Evolutionary conservation across 2,329 filamentous ascomycete species (phyloP).

Genomic region (Nannizziopsis barbatae): DNA sequence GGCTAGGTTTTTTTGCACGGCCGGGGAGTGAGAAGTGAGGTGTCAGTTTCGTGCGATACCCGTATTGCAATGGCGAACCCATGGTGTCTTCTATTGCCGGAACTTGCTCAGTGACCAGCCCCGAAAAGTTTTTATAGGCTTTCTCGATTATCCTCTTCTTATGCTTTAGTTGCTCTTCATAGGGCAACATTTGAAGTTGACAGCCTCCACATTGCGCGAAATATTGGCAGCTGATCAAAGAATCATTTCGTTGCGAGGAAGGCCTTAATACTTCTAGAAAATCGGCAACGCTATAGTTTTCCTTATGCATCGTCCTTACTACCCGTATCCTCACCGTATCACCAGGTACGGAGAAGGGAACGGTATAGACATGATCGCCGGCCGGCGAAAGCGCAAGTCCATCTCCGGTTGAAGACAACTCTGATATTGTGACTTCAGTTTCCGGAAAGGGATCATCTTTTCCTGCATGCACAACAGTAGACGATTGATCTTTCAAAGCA

Average conservation of each 20-base stretch:
- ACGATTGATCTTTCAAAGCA: constrained; percentile 20
- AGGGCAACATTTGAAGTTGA: constrained; percentile 95
- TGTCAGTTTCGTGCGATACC: constrained; percentile 91
- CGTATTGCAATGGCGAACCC: constrained; percentile 79
- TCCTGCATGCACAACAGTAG: constrained; percentile 34
- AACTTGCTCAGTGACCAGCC: constrained; percentile 61
- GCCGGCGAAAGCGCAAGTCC: constrained; percentile 65
- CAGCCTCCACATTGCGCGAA: constrained; percentile 82
- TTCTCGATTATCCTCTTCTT: constrained; percentile 83
- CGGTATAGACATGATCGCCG: constrained; percentile 63
- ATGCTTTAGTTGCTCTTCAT: constrained; percentile 69
- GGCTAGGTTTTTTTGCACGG: constrained; percentile 43
- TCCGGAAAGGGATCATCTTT: constrained; percentile 55
- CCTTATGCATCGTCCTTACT: constrained; percentile 54
- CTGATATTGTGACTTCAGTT: constrained; percentile 67
- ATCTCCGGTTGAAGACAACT: constrained; percentile 84
- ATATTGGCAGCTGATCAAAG: constrained; percentile 69
- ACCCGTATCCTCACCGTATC: constrained; percentile 71
- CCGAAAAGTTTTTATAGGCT: constrained; percentile 83
- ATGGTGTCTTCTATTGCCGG: constrained; percentile 74
- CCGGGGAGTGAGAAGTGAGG: constrained; percentile 80
- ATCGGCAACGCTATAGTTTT: constrained; percentile 66
- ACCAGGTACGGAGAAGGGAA: constrained; percentile 80
- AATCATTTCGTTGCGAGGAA: constrained; percentile 64
- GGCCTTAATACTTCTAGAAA: constrained; percentile 66